Percentiles rank a stretch among this genome's conserved stretches.
These are phyloP conservation scores for Phytophthora ohioensis DNA, from an alignment of 352 stramenopile species.

Conservation along the genomic window DNA sequence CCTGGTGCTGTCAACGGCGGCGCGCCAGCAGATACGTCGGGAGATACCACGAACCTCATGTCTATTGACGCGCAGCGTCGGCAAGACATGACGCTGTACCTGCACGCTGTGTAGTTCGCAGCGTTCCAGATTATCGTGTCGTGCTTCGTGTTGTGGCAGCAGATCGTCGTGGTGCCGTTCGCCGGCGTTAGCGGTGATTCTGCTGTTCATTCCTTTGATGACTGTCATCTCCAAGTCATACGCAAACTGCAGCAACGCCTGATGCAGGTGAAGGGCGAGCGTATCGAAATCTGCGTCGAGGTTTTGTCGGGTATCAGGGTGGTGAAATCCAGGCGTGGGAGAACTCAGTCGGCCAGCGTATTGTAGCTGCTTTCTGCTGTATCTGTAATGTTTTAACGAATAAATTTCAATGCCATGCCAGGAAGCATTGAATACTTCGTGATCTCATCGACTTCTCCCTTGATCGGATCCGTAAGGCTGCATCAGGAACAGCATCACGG, in stretches of 20 bases:
- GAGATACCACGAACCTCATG: conserved; percentile 98
- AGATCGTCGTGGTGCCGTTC: conserved; percentile 89
- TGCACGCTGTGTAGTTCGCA: conserved; percentile 92
- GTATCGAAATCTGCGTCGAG: conserved; percentile 91
- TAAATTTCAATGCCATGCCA: too few relatives aligned
- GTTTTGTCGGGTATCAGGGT: conserved; percentile 60
- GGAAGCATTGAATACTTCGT: too few relatives aligned
- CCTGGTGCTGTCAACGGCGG: conserved; percentile 24
- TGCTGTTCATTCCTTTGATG: conserved; percentile 93
- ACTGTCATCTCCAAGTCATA: conserved; percentile 89
- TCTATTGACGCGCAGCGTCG: conserved; percentile 96
- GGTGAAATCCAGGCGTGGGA: conserved; percentile 66
- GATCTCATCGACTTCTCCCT: too few relatives aligned
- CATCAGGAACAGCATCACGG: too few relatives aligned
- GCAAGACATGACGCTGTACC: conserved; percentile 52
- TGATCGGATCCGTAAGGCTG: too few relatives aligned
- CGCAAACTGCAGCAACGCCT: conserved; percentile 84
- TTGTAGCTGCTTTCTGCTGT: conserved; percentile 17
- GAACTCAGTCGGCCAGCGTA: conserved; percentile 58
- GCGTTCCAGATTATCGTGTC: conserved; percentile 82
- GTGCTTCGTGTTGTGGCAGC: conserved; percentile 72
- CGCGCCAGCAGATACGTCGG: conserved; percentile 82
- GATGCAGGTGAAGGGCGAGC: conserved; percentile 91
- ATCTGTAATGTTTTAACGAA: too few relatives aligned
- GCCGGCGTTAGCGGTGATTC: conserved; percentile 92